Conservation (phyloP, 2,329 filamentous ascomycete genomes). For the Botrytis squamosa region DNA sequence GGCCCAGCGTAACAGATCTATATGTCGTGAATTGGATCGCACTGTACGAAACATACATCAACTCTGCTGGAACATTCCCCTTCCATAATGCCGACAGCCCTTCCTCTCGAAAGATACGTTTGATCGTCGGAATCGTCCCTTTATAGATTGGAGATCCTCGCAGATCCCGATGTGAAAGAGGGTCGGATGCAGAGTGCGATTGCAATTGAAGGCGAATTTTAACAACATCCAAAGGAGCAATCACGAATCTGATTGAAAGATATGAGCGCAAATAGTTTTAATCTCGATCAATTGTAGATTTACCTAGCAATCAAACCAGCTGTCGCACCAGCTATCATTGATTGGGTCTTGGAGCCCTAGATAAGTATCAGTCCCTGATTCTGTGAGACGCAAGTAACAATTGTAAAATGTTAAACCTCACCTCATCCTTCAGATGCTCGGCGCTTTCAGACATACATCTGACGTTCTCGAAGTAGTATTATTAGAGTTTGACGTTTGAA, state of each 20-base stretch:
- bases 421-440: constrained; percentile 42
- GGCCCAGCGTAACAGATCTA: constrained; percentile 66
- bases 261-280: neutral
- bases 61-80: constrained; percentile 92
- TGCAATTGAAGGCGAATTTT: constrained; percentile 98
- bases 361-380: constrained; percentile 8
- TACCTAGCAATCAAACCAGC: constrained; percentile 87
- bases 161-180: constrained; percentile 54
- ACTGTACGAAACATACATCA: constrained; percentile 90
- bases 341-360: constrained; percentile 65
- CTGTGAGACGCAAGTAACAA: neutral
- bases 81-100: constrained; percentile 91
- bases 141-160: constrained; percentile 60
- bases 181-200: constrained; percentile 73
- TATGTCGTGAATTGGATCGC: constrained; percentile 89
- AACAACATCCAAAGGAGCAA: constrained; percentile 93
- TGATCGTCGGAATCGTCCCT: constrained; percentile 73
- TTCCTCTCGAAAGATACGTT: constrained; percentile 74
- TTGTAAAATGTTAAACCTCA: constrained; percentile 19
- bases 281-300: constrained; percentile 2
- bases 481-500: constrained; percentile 10
- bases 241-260: constrained; percentile 66
- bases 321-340: constrained; percentile 63
- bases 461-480: constrained; percentile 12
- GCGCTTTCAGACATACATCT: constrained; percentile 28